Evolutionary conservation across 1,284 basidiomycete species (phyloP), one percentile per base, ranked within the genome.

Genomic region (Leccinum holopus): DNA sequence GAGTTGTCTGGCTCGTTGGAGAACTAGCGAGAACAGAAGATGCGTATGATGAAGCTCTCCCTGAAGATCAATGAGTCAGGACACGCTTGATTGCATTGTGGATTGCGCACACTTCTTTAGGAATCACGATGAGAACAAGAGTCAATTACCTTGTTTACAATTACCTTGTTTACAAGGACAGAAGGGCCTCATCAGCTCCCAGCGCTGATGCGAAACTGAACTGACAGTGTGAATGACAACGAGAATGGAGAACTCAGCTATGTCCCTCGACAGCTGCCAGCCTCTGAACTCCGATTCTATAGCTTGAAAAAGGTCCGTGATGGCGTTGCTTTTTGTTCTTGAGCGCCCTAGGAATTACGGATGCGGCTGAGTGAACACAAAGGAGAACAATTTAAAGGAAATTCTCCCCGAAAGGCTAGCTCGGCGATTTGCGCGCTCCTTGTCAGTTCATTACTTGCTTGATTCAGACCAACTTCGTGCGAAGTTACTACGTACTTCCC

Each of bases 171-270:
- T 28, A 28, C 28, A 28, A 28, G 28, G 88, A 59, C 61, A 55
- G 57, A 65, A 49, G 28, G 28, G 55, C 61, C 37, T 11, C 35
- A 58, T 56, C 21, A 55, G 2, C 9, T 8, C 18, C 14, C 61
- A 47, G 57, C 57, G 49, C 9, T 37, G 59, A 59, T 59, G 65
- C 49, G 54, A 57, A 41, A 62, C 57, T 37, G 32, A 61, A 61
- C 44, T 51, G 62, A 64, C 16, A 62, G 59, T 63, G 64, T 53
- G 60, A 66, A 61, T 35, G 63, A 61, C 57, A 56, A 62, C 61
- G 53, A 68, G 67, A 72, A 69, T 66, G 70, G 68, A 68, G 61
- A 61, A 44, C 58, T 70, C 63, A 64, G 66, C 67, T 53, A 61
- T 63, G 51, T 49, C 47, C 59, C 55, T 52, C 62, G 61, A 69